A percentile compares a stretch with the other conserved stretches of the same genome.
Conservation (phyloP, 2,329 filamentous ascomycete genomes). For the Scytalidium sp. region DNA sequence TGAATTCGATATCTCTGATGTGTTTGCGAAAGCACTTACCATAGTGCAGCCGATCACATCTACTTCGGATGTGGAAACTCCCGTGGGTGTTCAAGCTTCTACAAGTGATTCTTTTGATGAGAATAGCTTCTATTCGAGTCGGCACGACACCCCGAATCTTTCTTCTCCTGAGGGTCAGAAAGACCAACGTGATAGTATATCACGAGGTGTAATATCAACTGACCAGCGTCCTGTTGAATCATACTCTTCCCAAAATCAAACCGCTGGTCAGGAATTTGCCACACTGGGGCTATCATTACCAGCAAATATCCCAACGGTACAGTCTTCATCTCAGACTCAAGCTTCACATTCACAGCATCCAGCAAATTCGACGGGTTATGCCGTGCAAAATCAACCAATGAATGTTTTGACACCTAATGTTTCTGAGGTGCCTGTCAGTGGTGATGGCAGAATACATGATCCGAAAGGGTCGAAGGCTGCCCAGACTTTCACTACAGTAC, state of each 20-base stretch:
- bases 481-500: not conserved
- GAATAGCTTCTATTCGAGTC: constrained; percentile 94
- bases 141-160: constrained; percentile 72
- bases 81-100: constrained; percentile 54
- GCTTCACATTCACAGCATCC: not conserved
- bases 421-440: not conserved
- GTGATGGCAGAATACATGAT: not conserved
- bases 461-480: not conserved
- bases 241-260: constrained; percentile 17
- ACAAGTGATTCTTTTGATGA: constrained; percentile 84
- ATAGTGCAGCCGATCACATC: constrained; percentile 62
- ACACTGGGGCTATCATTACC: constrained; percentile 25
- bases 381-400: not conserved
- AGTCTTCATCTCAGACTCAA: not conserved
- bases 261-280: constrained; percentile 18
- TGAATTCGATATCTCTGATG: constrained; percentile 69
- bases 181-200: constrained; percentile 18
- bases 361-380: not conserved
- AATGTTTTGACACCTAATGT: not conserved
- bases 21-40: constrained; percentile 67
- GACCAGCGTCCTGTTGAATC: constrained; percentile 14
- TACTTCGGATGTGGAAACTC: constrained; percentile 54
- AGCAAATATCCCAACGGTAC: constrained; percentile 24
- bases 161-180: constrained; percentile 31
- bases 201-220: constrained; percentile 17